These are phyloP conservation scores for Phytophthora fragariaefolia DNA, from an alignment of 352 stramenopile species.

Conservation along the genomic window DNA sequence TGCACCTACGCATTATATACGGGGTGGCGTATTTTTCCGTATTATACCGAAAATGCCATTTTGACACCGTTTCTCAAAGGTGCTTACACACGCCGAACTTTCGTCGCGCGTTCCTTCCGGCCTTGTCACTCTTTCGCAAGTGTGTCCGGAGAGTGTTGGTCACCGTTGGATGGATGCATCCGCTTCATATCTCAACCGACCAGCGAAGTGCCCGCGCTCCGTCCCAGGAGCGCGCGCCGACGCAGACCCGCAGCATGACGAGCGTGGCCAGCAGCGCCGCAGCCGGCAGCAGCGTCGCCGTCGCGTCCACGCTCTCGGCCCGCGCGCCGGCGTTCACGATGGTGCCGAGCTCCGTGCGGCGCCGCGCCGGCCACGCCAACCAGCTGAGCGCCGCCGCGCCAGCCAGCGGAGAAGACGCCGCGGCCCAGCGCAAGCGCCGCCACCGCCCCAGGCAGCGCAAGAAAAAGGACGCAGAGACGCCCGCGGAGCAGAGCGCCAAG, in stretches of 20 bases:
- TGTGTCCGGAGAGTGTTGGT: neutral
- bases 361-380: slow-evolving; percentile 6
- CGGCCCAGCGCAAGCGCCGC: slow-evolving; percentile 19
- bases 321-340: slow-evolving; percentile 33
- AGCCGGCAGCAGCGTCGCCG: slow-evolving; percentile 17
- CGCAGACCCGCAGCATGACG: too few species aligned
- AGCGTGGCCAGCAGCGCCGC: slow-evolving; percentile 32
- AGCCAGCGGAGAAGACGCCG: slow-evolving; percentile 4
- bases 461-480: slow-evolving; percentile 18
- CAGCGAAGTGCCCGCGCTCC: neutral
- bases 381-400: neutral
- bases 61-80: too few species aligned
- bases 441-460: slow-evolving; percentile 30
- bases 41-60: too few species aligned
- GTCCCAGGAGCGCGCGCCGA: too few species aligned
- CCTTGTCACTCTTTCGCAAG: neutral
- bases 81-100: neutral
- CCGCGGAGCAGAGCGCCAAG: neutral
- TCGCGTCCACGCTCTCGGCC: slow-evolving; percentile 25
- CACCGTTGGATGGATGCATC: neutral
- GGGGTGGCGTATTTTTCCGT: too few species aligned
- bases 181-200: neutral
- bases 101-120: neutral
- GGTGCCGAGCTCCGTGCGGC: slow-evolving; percentile 40
- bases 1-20: too few species aligned